Percentiles rank a stretch among this genome's conserved stretches.
These are phyloP conservation scores for Platanthera guangdongensis DNA, from an alignment of 106 monocot genomes.

Conservation along the genomic window DNA sequence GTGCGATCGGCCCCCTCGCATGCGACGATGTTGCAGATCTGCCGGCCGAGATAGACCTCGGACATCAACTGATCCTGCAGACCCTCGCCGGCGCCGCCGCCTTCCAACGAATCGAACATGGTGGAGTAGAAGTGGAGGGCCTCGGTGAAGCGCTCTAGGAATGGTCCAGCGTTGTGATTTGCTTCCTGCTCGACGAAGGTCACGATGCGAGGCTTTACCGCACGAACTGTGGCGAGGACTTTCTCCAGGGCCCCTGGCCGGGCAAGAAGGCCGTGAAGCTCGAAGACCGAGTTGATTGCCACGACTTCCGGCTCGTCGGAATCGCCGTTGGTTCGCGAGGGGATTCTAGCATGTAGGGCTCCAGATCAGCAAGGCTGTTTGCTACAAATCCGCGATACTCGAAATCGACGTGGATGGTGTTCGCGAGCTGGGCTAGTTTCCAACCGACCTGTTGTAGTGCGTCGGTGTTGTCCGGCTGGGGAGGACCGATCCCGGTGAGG, in stretches of 20 bases:
- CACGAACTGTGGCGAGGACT: conserved; percentile 34
- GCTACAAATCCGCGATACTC: conserved; percentile 59
- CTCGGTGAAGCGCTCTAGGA: conserved; percentile 83
- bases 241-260: conserved; percentile 42
- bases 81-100: conserved; percentile 15
- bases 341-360: conserved; percentile 53
- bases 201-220: conserved; percentile 55
- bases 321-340: neutral
- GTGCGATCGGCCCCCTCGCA: conserved; percentile 70
- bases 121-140: conserved; percentile 94
- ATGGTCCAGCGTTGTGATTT: conserved; percentile 66
- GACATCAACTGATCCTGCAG: conserved; percentile 48
- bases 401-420: conserved; percentile 65
- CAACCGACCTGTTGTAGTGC: conserved; percentile 68
- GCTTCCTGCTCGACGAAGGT: conserved; percentile 90
- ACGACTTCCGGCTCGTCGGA: conserved; percentile 35
- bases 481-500: conserved; percentile 86
- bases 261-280: conserved; percentile 70
- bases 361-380: conserved; percentile 61
- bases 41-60: conserved; percentile 70
- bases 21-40: conserved; percentile 93
- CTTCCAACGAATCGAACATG: conserved; percentile 92
- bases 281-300: conserved; percentile 82
- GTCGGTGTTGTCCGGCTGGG: conserved; percentile 56
- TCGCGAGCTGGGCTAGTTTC: conserved; percentile 80